Percentiles rank a stretch among this genome's conserved stretches.
phyloP scores from a whole-genome alignment of 129 eudicot genomes.

The Flaveria brownii region DNA sequence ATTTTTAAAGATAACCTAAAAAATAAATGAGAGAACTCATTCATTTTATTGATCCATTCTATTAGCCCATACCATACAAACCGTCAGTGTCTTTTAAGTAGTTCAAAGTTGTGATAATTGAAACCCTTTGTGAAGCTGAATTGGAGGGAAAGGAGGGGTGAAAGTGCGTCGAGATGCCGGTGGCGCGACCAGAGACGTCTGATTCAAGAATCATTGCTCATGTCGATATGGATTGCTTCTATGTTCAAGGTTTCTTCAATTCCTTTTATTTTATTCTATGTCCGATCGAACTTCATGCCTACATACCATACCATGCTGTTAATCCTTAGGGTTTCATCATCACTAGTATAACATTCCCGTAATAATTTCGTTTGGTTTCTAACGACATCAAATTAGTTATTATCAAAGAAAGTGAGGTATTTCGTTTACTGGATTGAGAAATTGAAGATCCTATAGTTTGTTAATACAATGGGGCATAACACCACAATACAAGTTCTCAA shows the following conservation, averaged over 20 bases:
- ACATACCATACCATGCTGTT: not conserved
- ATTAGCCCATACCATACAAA: too few species aligned
- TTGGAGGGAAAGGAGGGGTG: constrained; percentile 45
- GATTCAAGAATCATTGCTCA: constrained; percentile 90
- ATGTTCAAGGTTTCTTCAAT: constrained; percentile 75
- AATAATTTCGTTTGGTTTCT: not conserved
- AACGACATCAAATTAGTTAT: not conserved
- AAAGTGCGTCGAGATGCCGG: constrained; percentile 57
- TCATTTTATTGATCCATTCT: too few species aligned
- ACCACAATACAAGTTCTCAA: not conserved
- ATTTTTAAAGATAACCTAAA: too few species aligned
- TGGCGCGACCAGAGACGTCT: constrained; percentile 75
- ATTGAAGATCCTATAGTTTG: too few species aligned
- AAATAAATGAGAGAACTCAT: too few species aligned
- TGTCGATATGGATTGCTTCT: constrained; percentile 97
- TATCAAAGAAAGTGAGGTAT: too few species aligned
- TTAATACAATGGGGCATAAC: too few species aligned
- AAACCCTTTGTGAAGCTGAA: constrained; percentile 3
- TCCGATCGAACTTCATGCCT: not conserved
- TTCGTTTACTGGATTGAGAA: too few species aligned
- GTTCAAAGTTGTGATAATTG: too few species aligned
- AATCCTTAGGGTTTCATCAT: constrained; percentile 31
- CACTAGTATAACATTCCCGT: not conserved
- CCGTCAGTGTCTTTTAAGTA: too few species aligned
- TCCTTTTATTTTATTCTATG: not conserved